These are phyloP conservation scores for Backusella australiensis DNA, from an alignment of 192 early-diverging fungal genomes.

Conservation along the genomic window DNA sequence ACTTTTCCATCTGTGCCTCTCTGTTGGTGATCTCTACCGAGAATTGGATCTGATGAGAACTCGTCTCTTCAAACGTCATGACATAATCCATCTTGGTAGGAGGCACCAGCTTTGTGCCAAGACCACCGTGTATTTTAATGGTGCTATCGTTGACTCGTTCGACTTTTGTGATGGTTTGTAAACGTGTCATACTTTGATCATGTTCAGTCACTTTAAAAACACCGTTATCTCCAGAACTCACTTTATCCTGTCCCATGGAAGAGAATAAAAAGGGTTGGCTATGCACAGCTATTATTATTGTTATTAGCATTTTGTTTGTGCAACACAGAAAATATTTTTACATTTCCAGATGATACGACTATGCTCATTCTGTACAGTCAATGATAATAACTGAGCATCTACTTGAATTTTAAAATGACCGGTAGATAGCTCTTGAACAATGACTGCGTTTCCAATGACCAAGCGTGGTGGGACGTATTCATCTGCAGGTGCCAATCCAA, in stretches of 20 bases:
- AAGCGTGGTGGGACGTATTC: constrained; percentile 20
- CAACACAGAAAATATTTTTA: neutral
- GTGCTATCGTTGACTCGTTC: constrained; percentile 13
- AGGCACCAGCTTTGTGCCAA: constrained; percentile 18
- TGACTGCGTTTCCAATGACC: constrained; percentile 19
- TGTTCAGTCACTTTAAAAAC: constrained; percentile 34
- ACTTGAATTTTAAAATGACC: constrained; percentile 19
- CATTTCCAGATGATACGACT: constrained; percentile 26
- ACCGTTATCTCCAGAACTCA: constrained; percentile 27
- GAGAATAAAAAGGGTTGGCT: constrained; percentile 34
- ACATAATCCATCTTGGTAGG: constrained; percentile 31
- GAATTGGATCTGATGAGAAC: constrained; percentile 22
- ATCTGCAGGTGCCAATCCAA: constrained; percentile 21
- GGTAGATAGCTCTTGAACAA: constrained; percentile 9
- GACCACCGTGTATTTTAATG: constrained; percentile 14
- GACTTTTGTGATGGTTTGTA: constrained; percentile 32
- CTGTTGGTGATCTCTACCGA: neutral
- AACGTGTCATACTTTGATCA: constrained; percentile 22
- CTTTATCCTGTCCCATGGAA: constrained; percentile 29
- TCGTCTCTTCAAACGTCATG: constrained; percentile 19
- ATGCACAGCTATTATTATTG: constrained; percentile 11
- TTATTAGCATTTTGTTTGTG: neutral
- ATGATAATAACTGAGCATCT: neutral
- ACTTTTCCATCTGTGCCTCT: constrained; percentile 4
- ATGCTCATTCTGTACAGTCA: constrained; percentile 14